Percentiles rank a stretch among this genome's conserved stretches.
phyloP scores from a whole-genome alignment of 2,329 filamentous ascomycete species.

The Fusarium sp. region DNA sequence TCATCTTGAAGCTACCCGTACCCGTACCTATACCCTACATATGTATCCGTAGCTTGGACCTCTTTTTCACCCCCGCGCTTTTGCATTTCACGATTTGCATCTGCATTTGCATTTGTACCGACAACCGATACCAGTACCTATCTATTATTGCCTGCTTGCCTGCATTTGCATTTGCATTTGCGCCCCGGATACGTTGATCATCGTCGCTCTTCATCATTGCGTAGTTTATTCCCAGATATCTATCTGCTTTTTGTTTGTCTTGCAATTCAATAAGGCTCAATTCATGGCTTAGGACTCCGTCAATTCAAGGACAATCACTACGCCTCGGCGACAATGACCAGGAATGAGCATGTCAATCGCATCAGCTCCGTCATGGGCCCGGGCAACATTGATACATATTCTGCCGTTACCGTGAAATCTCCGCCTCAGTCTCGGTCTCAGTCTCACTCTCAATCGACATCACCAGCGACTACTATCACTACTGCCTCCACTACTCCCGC shows the following conservation, averaged over 20 bases:
- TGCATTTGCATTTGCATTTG: not conserved
- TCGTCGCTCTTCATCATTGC: not conserved
- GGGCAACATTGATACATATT: conserved; percentile 62
- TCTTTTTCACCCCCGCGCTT: conserved; percentile 25
- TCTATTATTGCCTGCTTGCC: not conserved
- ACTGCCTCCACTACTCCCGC: conserved; percentile 49
- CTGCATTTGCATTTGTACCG: not conserved
- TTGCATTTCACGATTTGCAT: conserved; percentile 20
- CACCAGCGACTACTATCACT: conserved; percentile 40
- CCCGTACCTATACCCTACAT: not conserved
- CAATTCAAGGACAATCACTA: conserved; percentile 44
- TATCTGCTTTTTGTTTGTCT: not conserved
- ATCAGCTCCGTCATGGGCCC: conserved; percentile 60
- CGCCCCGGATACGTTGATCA: not conserved
- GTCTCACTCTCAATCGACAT: conserved; percentile 12
- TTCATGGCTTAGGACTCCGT: conserved; percentile 49
- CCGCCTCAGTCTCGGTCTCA: not conserved
- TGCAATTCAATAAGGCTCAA: not conserved
- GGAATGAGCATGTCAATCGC: conserved; percentile 72
- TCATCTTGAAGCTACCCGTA: not conserved
- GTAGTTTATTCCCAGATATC: not conserved
- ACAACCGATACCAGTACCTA: not conserved
- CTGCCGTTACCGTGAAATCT: conserved; percentile 70
- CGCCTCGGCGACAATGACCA: conserved; percentile 70
- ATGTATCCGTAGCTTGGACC: conserved; percentile 19